A percentile compares a stretch with the other conserved stretches of the same genome.
Conservation (phyloP, 306 rosid species). For the Corylus americana region DNA sequence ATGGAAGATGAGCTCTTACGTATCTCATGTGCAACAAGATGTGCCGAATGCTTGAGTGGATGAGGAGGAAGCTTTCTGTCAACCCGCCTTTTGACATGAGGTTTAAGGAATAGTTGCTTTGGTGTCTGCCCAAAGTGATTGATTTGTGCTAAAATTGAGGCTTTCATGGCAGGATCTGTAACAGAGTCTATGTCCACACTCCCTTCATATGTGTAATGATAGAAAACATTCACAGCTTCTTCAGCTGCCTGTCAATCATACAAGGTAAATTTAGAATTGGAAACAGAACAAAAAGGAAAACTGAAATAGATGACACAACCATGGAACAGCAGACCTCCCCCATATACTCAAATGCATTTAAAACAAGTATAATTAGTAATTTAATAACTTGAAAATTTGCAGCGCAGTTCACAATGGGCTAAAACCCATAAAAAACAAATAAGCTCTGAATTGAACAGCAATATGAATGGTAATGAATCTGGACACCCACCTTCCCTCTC, state of each 20-base stretch:
- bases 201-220: constrained; percentile 97
- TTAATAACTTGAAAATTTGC: background rate
- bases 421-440: background rate
- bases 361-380: background rate
- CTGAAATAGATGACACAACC: background rate
- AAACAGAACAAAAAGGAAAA: constrained; percentile 18
- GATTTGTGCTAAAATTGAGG: constrained; percentile 97
- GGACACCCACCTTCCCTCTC: constrained; percentile 95
- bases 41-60: constrained; percentile 83
- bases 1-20: constrained; percentile 75
- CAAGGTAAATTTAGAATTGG: constrained; percentile 32
- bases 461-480: background rate
- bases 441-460: background rate
- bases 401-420: background rate
- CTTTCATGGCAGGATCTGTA: constrained; percentile 98
- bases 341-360: background rate
- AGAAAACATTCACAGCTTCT: constrained; percentile 95
- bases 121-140: constrained; percentile 99
- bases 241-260: constrained; percentile 80
- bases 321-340: constrained; percentile 6
- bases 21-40: constrained; percentile 76
- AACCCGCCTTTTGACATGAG: constrained; percentile 84
- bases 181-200: constrained; percentile 97
- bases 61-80: constrained; percentile 85
- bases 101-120: constrained; percentile 85